phyloP scores from a whole-genome alignment of 2,329 filamentous ascomycete species.

The Lithohypha guttulata region DNA sequence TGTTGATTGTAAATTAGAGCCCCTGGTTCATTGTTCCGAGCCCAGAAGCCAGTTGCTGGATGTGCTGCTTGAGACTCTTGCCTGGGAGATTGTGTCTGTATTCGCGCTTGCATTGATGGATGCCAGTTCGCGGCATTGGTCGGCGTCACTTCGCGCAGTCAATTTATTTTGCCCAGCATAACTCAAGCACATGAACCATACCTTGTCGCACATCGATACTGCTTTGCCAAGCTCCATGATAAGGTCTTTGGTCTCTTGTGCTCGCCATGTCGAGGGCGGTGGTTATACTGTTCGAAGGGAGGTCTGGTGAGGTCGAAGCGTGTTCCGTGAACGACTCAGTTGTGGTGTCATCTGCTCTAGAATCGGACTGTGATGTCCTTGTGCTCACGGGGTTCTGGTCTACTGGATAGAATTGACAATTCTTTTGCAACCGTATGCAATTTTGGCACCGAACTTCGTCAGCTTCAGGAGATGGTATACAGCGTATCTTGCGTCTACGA shows the following conservation, averaged over 20 bases:
- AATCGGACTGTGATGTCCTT: conserved; percentile 2
- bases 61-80: not conserved
- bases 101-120: not conserved
- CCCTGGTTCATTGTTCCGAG: not conserved
- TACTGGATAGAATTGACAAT: conserved; percentile 85
- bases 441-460: conserved; percentile 70
- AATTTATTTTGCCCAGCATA: too few relatives aligned
- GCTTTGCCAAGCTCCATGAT: too few relatives aligned
- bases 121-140: not conserved
- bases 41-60: not conserved
- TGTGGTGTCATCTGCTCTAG: not conserved
- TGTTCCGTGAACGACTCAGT: not conserved
- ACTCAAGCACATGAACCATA: too few relatives aligned
- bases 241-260: too few relatives aligned
- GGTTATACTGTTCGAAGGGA: too few relatives aligned
- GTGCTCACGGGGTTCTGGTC: conserved; percentile 45
- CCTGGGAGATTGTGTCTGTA: not conserved
- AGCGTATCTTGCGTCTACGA: conserved; percentile 80
- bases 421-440: conserved; percentile 88
- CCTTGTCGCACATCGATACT: too few relatives aligned
- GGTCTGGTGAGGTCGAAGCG: not conserved
- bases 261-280: too few relatives aligned
- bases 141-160: too few relatives aligned
- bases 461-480: conserved; percentile 65
- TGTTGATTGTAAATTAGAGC: not conserved